phyloP scores from a whole-genome alignment of 345 rosid genomes.

The Gossypium herbaceum region DNA sequence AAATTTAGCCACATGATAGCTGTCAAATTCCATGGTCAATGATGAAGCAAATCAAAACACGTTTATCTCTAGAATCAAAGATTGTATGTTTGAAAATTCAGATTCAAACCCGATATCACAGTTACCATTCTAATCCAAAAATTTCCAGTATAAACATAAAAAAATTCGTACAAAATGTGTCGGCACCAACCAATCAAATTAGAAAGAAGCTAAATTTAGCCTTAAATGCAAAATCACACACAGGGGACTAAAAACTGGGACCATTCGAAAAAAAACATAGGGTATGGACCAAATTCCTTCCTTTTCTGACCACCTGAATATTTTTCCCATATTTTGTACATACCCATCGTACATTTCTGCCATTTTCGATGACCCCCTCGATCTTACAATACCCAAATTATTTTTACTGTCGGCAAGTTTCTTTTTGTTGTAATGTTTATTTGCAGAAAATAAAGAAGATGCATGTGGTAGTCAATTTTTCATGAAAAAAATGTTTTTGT shows the following conservation, averaged over 20 bases:
- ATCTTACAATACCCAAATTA: not conserved
- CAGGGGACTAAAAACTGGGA: not conserved
- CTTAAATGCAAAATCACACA: not conserved
- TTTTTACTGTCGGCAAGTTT: not conserved
- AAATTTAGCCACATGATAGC: not conserved
- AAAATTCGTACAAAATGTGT: conserved; percentile 4
- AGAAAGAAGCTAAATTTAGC: not conserved
- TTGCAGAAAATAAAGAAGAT: not conserved
- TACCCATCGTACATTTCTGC: not conserved
- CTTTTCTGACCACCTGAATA: not conserved
- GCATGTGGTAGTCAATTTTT: not conserved
- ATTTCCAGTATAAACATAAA: not conserved
- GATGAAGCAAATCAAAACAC: conserved; percentile 7
- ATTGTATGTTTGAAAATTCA: not conserved
- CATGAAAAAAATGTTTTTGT: too few species aligned
- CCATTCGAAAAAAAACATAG: not conserved
- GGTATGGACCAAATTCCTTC: not conserved
- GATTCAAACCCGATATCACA: conserved; percentile 2
- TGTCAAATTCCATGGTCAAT: not conserved
- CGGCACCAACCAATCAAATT: not conserved
- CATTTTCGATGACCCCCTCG: too few species aligned
- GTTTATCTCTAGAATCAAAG: not conserved
- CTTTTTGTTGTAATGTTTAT: not conserved
- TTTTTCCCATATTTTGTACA: not conserved
- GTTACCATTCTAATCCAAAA: not conserved